Percentiles rank a stretch among this genome's conserved stretches.
Evolutionary conservation across 2,329 filamentous ascomycete genomes (phyloP).

Genomic region (Davidsoniella virescens): DNA sequence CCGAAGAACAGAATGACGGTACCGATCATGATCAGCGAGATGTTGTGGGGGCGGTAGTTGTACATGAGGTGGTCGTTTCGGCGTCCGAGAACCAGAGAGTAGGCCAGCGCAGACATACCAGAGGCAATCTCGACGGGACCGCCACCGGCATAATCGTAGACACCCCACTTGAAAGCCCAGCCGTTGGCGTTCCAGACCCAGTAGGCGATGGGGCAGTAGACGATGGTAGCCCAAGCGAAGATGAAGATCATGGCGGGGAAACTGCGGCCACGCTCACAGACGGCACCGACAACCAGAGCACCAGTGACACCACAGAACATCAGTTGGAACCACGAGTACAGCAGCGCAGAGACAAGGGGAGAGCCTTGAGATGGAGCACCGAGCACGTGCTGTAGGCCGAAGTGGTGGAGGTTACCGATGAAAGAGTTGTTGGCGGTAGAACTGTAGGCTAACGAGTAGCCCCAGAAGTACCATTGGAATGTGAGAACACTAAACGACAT

Average conservation of each 20-base stretch:
- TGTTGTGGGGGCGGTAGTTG: conserved; percentile 98
- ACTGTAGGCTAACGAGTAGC: conserved; percentile 89
- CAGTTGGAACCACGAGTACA: conserved; percentile 97
- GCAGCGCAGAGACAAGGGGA: conserved; percentile 70
- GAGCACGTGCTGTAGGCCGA: conserved; percentile 73
- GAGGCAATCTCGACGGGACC: conserved; percentile 95
- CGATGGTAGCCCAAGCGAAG: conserved; percentile 91
- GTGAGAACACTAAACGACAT: conserved; percentile 78
- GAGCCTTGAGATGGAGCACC: conserved; percentile 76
- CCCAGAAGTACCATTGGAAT: conserved; percentile 99
- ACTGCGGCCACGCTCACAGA: conserved; percentile 84
- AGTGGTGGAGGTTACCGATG: conserved; percentile 81
- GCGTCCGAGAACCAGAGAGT: conserved; percentile 87
- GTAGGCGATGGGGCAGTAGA: conserved; percentile 92
- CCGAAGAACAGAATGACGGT: conserved; percentile 96
- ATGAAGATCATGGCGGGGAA: conserved; percentile 89
- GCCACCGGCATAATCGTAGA: conserved; percentile 90
- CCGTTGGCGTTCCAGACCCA: conserved; percentile 95
- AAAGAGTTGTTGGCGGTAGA: conserved; percentile 66
- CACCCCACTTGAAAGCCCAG: conserved; percentile 81
- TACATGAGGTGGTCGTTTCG: conserved; percentile 99
- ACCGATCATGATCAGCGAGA: conserved; percentile 88
- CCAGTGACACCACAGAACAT: conserved; percentile 93
- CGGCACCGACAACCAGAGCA: conserved; percentile 78
- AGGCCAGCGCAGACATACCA: conserved; percentile 81